phyloP scores from a whole-genome alignment of 768 basidiomycete genomes.

The Lentinula aciculospora region DNA sequence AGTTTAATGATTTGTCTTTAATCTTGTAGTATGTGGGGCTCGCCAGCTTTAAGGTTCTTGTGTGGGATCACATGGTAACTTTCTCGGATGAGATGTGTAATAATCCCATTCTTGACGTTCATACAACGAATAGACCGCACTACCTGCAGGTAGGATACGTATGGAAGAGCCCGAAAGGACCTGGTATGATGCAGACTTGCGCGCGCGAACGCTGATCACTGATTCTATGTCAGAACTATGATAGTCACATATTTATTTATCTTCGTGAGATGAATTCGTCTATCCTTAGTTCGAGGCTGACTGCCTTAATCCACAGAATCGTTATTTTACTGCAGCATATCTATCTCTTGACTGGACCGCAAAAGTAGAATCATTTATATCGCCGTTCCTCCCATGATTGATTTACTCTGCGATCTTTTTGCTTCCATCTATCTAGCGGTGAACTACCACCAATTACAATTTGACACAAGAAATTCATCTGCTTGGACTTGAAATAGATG shows the following conservation, averaged over 20 bases:
- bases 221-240: background rate
- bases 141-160: background rate
- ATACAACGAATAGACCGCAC: background rate
- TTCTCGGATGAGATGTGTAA: background rate
- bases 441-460: background rate
- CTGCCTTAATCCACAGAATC: background rate
- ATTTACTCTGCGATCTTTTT: background rate
- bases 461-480: background rate
- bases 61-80: background rate
- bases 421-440: background rate
- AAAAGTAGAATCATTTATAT: background rate
- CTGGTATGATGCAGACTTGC: background rate
- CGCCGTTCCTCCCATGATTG: background rate
- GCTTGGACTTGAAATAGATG: background rate
- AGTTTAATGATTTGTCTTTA: background rate
- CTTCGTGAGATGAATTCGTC: background rate
- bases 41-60: background rate
- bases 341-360: background rate
- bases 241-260: background rate
- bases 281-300: no score
- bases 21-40: background rate
- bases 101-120: background rate
- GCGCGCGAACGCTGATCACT: no score
- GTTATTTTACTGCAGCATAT: constrained; percentile 1
- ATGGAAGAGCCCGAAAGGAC: constrained; percentile 3